phyloP scores from a whole-genome alignment of 139 green algal species.

The Chlorella sp. region DNA sequence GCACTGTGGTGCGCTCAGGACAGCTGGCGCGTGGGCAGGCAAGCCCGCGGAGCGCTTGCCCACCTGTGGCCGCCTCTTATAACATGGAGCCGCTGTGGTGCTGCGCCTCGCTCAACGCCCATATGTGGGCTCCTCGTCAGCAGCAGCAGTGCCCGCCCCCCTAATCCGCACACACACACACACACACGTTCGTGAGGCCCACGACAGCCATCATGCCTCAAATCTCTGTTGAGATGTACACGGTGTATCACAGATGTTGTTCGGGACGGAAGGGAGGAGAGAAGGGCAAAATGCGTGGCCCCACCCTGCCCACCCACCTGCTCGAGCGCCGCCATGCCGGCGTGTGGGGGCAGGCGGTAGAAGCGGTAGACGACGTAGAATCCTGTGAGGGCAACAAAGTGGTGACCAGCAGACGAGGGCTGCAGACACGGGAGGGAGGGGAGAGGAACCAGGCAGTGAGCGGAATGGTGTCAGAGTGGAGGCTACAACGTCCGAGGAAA shows the following conservation, averaged over 20 bases:
- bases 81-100: neutral
- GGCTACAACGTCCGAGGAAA: neutral
- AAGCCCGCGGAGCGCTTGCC: too few species aligned
- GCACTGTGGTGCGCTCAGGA: neutral
- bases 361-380: constrained; percentile 88
- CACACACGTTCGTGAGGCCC: too few species aligned
- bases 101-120: neutral
- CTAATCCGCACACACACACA: neutral
- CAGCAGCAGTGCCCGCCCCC: neutral
- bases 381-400: constrained; percentile 71
- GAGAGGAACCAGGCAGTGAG: neutral
- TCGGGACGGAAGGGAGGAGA: too few species aligned
- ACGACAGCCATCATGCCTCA: too few species aligned
- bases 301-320: neutral
- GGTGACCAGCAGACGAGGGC: constrained; percentile 32
- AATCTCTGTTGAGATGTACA: too few species aligned
- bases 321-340: constrained; percentile 46
- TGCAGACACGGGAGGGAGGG: neutral
- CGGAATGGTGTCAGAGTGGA: neutral
- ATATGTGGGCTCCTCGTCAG: neutral
- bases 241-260: too few species aligned
- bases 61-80: neutral
- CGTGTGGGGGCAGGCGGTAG: constrained; percentile 54
- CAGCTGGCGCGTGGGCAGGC: too few species aligned
- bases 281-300: neutral